Evolutionary conservation across 164 flowering plant genomes (phyloP).

Genomic region (Kalanchoe fedtschenkoi): DNA sequence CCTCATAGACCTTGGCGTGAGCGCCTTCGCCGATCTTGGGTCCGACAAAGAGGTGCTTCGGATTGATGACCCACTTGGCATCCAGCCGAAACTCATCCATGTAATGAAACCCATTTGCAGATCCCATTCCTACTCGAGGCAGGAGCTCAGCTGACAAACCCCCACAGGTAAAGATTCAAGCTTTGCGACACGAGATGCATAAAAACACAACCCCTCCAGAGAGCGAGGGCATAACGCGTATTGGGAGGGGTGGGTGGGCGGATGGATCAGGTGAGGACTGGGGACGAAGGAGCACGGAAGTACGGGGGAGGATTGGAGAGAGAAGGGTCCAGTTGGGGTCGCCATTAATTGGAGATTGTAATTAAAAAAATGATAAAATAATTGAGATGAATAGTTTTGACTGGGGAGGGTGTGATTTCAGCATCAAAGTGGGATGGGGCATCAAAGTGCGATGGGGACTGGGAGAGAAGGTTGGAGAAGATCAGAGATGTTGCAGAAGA

Average conservation of each 20-base stretch:
- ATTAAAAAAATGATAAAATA: background rate
- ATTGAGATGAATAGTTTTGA: background rate
- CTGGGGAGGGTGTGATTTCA: background rate
- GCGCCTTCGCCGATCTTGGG: constrained; percentile 95
- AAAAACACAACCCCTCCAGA: background rate
- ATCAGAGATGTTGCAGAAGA: too few species aligned
- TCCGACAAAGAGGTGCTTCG: constrained; percentile 81
- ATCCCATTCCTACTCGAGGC: constrained; percentile 43
- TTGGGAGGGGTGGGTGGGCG: background rate
- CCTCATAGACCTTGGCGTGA: constrained; percentile 95
- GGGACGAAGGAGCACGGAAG: constrained; percentile 4
- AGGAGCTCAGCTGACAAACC: too few species aligned
- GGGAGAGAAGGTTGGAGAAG: too few species aligned
- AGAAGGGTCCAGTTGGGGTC: background rate
- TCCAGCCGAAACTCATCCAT: constrained; percentile 44
- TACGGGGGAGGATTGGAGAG: background rate
- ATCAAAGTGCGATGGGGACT: too few species aligned
- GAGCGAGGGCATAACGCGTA: background rate
- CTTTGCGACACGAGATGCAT: background rate
- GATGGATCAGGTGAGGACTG: background rate
- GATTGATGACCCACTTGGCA: constrained; percentile 77
- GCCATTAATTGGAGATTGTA: background rate
- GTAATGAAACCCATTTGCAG: constrained; percentile 36
- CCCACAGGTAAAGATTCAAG: background rate
- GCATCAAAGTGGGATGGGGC: too few species aligned